A percentile compares a stretch with the other conserved stretches of the same genome.
Evolutionary conservation across 2,329 filamentous ascomycete genomes (phyloP).

Genomic region (Fusarium armeniacum): DNA sequence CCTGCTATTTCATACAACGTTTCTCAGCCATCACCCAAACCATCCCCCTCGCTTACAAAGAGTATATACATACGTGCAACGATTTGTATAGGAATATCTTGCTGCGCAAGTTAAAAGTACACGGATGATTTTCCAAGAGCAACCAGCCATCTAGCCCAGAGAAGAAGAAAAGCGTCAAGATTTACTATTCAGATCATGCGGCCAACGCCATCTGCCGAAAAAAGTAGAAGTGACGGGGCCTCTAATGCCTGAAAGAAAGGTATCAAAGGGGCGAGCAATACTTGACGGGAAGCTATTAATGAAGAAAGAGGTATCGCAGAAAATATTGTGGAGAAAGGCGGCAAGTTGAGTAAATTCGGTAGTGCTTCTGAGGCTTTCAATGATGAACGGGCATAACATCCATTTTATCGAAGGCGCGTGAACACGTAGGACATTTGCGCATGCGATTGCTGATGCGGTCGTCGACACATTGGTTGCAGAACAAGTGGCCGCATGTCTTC

Average conservation of each 20-base stretch:
- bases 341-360: conserved; percentile 25
- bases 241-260: conserved; percentile 31
- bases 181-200: conserved; percentile 34
- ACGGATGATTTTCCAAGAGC: conserved; percentile 50
- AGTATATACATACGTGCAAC: conserved; percentile 48
- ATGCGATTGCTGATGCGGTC: conserved; percentile 90
- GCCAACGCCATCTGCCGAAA: conserved; percentile 15
- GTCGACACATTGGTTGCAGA: conserved; percentile 92
- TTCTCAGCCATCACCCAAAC: conserved; percentile 28
- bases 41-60: conserved; percentile 37
- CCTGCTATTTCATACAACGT: conserved; percentile 45
- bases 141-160: conserved; percentile 50
- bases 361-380: conserved; percentile 40
- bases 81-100: conserved; percentile 20
- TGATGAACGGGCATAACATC: conserved; percentile 84
- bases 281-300: conserved; percentile 48
- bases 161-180: conserved; percentile 47
- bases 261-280: conserved; percentile 35
- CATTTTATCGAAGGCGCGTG: conserved; percentile 88
- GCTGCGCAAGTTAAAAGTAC: conserved; percentile 48
- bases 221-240: conserved; percentile 8
- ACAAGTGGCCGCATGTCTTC: conserved; percentile 94
- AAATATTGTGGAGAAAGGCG: conserved; percentile 28
- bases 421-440: conserved; percentile 95
- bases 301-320: conserved; percentile 47